Evolutionary conservation across 805 yeast species (phyloP).

Genomic region (Sungouiella blattae): DNA sequence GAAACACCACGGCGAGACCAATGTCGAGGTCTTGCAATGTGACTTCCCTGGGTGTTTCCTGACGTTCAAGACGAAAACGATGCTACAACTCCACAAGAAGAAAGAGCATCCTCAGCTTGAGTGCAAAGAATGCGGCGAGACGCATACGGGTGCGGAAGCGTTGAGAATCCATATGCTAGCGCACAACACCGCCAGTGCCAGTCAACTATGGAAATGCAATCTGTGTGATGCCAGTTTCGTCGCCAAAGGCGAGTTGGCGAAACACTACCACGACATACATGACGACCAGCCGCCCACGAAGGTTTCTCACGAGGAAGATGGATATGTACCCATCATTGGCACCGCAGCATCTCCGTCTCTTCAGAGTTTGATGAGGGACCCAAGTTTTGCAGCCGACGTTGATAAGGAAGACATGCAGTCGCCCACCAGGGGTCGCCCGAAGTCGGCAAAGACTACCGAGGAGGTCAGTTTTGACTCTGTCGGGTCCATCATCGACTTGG

Average conservation of each 20-base stretch:
- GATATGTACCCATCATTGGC: too few species aligned
- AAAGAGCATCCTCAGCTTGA: conserved; percentile 67
- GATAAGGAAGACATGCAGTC: conserved; percentile 2
- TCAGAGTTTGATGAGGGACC: conserved; percentile 6
- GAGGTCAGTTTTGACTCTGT: conserved; percentile 1
- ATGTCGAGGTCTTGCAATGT: conserved; percentile 52
- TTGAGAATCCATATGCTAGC: conserved; percentile 65
- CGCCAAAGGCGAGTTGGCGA: conserved; percentile 52
- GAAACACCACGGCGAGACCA: conserved; percentile 55
- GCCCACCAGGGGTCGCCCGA: background rate
- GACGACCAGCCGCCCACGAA: conserved; percentile 35
- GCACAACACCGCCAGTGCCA: conserved; percentile 56
- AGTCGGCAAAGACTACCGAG: background rate
- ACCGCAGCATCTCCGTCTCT: conserved; percentile 2
- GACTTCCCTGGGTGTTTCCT: conserved; percentile 57
- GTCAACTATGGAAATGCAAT: conserved; percentile 70
- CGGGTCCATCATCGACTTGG: conserved; percentile 9
- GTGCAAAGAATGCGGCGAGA: conserved; percentile 64
- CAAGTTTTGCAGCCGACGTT: background rate
- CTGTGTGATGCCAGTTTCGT: conserved; percentile 50
- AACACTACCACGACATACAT: conserved; percentile 54
- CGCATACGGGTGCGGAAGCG: conserved; percentile 70
- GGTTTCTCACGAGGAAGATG: conserved; percentile 16
- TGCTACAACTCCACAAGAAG: conserved; percentile 66
- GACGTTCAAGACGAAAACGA: conserved; percentile 68